Percentiles rank a stretch among this genome's conserved stretches.
phyloP scores from a whole-genome alignment of 139 green algal species.

The Volvox reticuliferus region DNA sequence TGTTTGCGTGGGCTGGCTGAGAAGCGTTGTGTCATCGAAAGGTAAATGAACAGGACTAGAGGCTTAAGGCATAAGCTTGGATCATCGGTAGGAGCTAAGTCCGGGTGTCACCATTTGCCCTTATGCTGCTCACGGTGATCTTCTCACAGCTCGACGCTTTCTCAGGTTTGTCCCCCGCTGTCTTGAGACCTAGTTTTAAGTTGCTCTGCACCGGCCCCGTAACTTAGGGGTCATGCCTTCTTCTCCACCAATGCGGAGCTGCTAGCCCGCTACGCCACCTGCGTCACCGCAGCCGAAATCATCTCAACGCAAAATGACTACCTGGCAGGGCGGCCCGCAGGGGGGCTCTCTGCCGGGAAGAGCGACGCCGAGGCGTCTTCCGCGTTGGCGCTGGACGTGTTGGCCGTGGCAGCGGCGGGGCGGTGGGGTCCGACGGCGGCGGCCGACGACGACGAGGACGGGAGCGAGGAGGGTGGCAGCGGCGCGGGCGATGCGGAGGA shows the following conservation, averaged over 20 bases:
- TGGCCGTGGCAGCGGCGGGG: conserved; percentile 14
- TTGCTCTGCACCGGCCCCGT: too few relatives aligned
- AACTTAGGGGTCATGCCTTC: conserved; percentile 91
- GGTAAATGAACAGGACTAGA: too few relatives aligned
- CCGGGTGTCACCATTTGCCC: too few relatives aligned
- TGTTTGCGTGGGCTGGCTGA: background rate
- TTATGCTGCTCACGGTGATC: too few relatives aligned
- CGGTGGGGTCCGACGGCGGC: conserved; percentile 30
- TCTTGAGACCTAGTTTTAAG: too few relatives aligned
- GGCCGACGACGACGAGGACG: conserved; percentile 46
- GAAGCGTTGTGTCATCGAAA: too few relatives aligned
- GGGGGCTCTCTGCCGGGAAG: background rate
- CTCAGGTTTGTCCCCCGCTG: too few relatives aligned
- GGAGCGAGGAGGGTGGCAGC: background rate
- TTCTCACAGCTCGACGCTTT: too few relatives aligned
- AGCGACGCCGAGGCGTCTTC: background rate
- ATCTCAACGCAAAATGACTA: conserved; percentile 85
- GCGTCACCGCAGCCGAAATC: conserved; percentile 81
- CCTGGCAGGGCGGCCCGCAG: conserved; percentile 54
- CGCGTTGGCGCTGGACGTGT: background rate
- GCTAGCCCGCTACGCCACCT: conserved; percentile 87
- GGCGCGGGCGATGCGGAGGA: conserved; percentile 14
- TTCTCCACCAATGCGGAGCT: conserved; percentile 90
- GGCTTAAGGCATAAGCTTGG: too few relatives aligned
- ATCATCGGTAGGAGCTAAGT: too few relatives aligned